Evolutionary conservation across 495 filamentous ascomycete genomes (phyloP), one percentile per base, ranked within the genome.

Genomic region (Talaromyces thailandensis): DNA sequence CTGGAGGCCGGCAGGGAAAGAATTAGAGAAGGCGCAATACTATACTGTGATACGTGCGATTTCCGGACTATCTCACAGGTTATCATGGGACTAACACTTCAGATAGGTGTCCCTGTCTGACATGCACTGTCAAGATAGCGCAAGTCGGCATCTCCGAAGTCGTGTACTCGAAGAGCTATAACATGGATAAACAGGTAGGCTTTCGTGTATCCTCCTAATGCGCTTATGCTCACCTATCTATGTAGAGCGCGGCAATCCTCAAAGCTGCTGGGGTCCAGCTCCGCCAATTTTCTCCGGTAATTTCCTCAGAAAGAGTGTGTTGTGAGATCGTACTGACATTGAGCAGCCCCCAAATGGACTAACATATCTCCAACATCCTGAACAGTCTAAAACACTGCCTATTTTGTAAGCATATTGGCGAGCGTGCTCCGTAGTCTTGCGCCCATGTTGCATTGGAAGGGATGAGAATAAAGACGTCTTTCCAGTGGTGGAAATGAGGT

Each of bases 51-150:
- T 71, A 98, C 94, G 71, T 86, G 70, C 70, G 79, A 66, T 55
- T 25, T 40, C 14, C 21, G 32, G 25, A 26, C 11, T 55, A 45
- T 57, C 23, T 60, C 12, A n/a, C 43, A 21, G 52, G 26, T 4
- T 35, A 32, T 18, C 25, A 56, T 57, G 12, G 1, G 45, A 53
- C 48, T 63, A 29, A 52, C 56, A 24, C 5, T 56, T 32, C 57
- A 14, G 32, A 23, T 62, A 86, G 84, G 18, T 98, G 94, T 68
- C 94, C 94, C 12, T 98, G 94, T 67, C 80, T 98, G 78, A 98
- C 94, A n/a, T 98, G 94, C 71, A 93, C 89, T 65, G 93, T 98
- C 75, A 98, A 98, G 73, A 97, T 98, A 68, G 86, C 89, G 7
- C 94, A 98, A 74, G 91, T 97, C 25, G 94, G 94, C 0, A 96